Conservation (phyloP, 371 early-diverging fungal species). For the Phascolomyces articulosus region DNA sequence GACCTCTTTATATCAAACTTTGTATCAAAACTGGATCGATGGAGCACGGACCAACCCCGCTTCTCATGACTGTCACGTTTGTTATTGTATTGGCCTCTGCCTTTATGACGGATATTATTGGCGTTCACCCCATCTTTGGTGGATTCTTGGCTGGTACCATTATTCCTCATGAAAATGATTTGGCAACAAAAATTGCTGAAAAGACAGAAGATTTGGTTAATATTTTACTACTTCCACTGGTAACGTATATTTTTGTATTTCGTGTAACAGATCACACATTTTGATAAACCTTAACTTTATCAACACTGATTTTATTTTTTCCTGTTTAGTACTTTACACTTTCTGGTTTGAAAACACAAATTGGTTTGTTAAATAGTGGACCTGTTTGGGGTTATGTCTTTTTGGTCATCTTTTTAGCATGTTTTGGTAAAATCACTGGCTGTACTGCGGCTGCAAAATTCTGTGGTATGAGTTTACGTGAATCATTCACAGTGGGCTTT, state of each 20-base stretch:
- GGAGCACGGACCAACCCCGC: slow-evolving; percentile 64
- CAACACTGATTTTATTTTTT: not conserved
- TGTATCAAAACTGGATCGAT: slow-evolving; percentile 52
- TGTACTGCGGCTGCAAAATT: slow-evolving; percentile 77
- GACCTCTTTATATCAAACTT: slow-evolving; percentile 55
- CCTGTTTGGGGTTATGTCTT: slow-evolving; percentile 79
- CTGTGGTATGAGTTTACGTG: slow-evolving; percentile 75
- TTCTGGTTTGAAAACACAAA: slow-evolving; percentile 89
- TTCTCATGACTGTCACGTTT: slow-evolving; percentile 71
- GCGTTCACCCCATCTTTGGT: slow-evolving; percentile 93
- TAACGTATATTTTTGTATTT: slow-evolving; percentile 23
- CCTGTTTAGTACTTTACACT: slow-evolving; percentile 80
- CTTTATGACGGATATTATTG: slow-evolving; percentile 86
- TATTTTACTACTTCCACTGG: slow-evolving; percentile 86
- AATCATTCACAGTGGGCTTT: slow-evolving; percentile 86
- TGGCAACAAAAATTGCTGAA: slow-evolving; percentile 86
- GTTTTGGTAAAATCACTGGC: slow-evolving; percentile 87
- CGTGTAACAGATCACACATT: too few relatives aligned
- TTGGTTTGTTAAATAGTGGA: slow-evolving; percentile 74
- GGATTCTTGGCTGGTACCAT: slow-evolving; percentile 87
- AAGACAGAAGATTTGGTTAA: slow-evolving; percentile 91
- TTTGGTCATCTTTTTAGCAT: slow-evolving; percentile 76
- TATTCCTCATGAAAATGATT: slow-evolving; percentile 87
- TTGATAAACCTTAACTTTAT: not conserved
- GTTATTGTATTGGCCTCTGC: slow-evolving; percentile 66